A percentile compares a stretch with the other conserved stretches of the same genome.
These are phyloP conservation scores for Macadamia tetraphylla DNA, from an alignment of 164 flowering plant species.

Conservation along the genomic window DNA sequence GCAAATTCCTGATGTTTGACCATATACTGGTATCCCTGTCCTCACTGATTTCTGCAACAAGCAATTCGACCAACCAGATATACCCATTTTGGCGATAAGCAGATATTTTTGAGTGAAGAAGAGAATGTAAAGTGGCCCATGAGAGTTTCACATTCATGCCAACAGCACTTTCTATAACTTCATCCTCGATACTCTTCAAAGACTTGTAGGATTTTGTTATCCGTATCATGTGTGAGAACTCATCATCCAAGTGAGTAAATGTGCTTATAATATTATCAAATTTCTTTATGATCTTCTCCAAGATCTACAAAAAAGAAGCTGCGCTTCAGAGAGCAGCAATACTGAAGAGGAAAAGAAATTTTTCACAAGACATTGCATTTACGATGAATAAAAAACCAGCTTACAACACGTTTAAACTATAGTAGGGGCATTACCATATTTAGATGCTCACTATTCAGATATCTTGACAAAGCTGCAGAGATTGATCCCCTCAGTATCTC, in stretches of 20 bases:
- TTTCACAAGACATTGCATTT: neutral
- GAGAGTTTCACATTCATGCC: slow-evolving; percentile 46
- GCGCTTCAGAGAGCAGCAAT: slow-evolving; percentile 8
- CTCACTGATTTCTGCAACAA: slow-evolving; percentile 69
- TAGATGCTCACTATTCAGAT: slow-evolving; percentile 61
- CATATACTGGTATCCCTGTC: slow-evolving; percentile 40
- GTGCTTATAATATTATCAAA: slow-evolving; percentile 62
- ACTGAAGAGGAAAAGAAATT: neutral
- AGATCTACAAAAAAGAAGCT: slow-evolving; percentile 51
- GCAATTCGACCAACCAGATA: slow-evolving; percentile 88
- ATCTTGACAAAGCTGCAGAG: slow-evolving; percentile 60
- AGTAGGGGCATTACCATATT: slow-evolving; percentile 43
- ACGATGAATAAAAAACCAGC: neutral
- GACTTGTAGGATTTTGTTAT: slow-evolving; percentile 64
- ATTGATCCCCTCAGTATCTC: slow-evolving; percentile 74
- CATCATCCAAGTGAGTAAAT: slow-evolving; percentile 70
- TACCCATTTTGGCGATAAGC: slow-evolving; percentile 84
- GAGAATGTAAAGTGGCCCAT: slow-evolving; percentile 95
- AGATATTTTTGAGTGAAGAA: slow-evolving; percentile 84
- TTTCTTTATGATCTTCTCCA: slow-evolving; percentile 60
- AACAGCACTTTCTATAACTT: slow-evolving; percentile 26
- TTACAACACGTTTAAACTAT: neutral
- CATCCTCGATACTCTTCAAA: slow-evolving; percentile 43
- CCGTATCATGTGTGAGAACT: slow-evolving; percentile 65
- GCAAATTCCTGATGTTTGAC: slow-evolving; percentile 57